A percentile compares a stretch with the other conserved stretches of the same genome.
These are phyloP conservation scores for Alternaria sp. DNA, from an alignment of 2,329 filamentous ascomycete species.

Conservation along the genomic window DNA sequence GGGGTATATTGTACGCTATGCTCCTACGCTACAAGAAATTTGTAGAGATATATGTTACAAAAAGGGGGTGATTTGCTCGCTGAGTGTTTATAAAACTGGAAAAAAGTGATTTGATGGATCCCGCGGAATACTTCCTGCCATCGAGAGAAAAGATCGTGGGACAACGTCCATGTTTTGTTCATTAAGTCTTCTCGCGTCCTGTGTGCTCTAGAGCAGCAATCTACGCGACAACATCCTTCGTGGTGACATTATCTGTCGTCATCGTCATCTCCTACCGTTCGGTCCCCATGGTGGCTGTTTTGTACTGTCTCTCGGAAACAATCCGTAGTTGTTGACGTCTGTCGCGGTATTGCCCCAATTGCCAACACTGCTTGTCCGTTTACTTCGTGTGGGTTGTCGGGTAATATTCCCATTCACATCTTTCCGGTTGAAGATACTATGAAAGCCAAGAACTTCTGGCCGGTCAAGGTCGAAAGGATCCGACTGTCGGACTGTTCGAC, in stretches of 20 bases:
- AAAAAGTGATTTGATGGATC: conserved; percentile 26
- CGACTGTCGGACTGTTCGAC: conserved; percentile 46
- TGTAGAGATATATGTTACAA: conserved; percentile 7
- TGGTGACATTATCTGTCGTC: conserved; percentile 1
- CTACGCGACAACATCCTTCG: not conserved
- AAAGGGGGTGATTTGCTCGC: not conserved
- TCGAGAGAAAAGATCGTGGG: conserved; percentile 13
- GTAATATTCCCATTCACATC: conserved; percentile 42
- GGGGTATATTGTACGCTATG: conserved; percentile 3
- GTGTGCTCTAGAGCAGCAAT: conserved; percentile 2
- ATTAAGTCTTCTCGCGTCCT: conserved; percentile 13
- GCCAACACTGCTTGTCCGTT: conserved; percentile 40
- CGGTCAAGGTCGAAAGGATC: conserved; percentile 53
- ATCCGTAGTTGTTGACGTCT: conserved; percentile 18
- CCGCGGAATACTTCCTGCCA: conserved; percentile 48
- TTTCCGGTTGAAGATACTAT: conserved; percentile 35
- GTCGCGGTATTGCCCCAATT: conserved; percentile 32
- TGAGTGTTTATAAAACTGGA: not conserved
- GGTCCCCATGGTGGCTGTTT: conserved; percentile 28
- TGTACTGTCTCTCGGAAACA: conserved; percentile 28
- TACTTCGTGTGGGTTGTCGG: conserved; percentile 36
- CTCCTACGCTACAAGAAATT: not conserved
- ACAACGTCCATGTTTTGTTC: conserved; percentile 5
- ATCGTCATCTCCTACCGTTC: conserved; percentile 29
- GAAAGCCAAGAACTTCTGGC: conserved; percentile 50